phyloP scores from a whole-genome alignment of 2,329 filamentous ascomycete genomes.

The Diaporthe amygdali region DNA sequence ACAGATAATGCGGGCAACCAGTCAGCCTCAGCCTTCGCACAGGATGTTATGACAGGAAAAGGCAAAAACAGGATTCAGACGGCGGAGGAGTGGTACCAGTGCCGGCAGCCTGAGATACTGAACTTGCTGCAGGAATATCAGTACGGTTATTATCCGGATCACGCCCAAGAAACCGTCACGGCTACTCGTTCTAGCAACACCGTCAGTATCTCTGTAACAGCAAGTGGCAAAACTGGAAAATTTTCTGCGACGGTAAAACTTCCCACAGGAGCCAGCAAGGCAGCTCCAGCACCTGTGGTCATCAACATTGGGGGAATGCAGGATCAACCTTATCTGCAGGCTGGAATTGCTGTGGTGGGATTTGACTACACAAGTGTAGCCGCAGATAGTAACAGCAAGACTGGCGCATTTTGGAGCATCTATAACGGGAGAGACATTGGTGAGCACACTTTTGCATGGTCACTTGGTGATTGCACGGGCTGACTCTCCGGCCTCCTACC shows the following conservation, averaged over 20 bases:
- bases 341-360: conserved; percentile 53
- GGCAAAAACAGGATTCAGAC: conserved; percentile 48
- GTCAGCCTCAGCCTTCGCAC: conserved; percentile 33
- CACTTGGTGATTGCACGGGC: background rate
- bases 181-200: conserved; percentile 51
- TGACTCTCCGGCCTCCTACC: background rate
- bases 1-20: conserved; percentile 38
- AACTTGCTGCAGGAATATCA: conserved; percentile 56
- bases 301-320: conserved; percentile 57
- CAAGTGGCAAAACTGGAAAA: conserved; percentile 47
- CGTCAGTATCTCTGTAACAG: conserved; percentile 47
- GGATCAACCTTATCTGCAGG: conserved; percentile 49
- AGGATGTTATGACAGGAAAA: conserved; percentile 43
- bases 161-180: conserved; percentile 49
- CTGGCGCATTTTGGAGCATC: conserved; percentile 53
- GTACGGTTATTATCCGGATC: conserved; percentile 57
- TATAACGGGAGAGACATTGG: conserved; percentile 55
- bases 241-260: conserved; percentile 50
- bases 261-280: conserved; percentile 39
- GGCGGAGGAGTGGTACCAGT: conserved; percentile 52
- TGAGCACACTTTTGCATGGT: conserved; percentile 29
- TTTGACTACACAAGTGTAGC: conserved; percentile 55
- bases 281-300: conserved; percentile 47
- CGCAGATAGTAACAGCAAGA: conserved; percentile 54
- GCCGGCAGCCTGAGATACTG: conserved; percentile 55